A percentile compares a stretch with the other conserved stretches of the same genome.
Evolutionary conservation across 108 stramenopile species (phyloP).

Genomic region (Skeletonema grethae): DNA sequence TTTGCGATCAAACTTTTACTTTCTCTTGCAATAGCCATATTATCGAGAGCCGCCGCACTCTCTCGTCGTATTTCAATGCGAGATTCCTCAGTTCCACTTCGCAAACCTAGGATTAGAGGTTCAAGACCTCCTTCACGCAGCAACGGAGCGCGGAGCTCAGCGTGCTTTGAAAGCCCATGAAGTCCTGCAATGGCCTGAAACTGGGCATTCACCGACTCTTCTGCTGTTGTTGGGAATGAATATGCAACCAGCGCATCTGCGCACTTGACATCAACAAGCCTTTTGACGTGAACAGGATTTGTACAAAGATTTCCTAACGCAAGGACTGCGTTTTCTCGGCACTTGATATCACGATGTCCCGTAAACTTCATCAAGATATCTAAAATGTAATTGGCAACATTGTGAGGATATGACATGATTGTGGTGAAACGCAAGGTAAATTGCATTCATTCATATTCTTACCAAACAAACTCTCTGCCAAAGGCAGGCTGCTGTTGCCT

Average conservation of each 20-base stretch:
- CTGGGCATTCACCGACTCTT: slow-evolving; percentile 71
- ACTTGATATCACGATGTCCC: slow-evolving; percentile 74
- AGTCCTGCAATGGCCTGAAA: slow-evolving; percentile 90
- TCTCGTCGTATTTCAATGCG: slow-evolving; percentile 53
- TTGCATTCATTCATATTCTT: slow-evolving; percentile 12
- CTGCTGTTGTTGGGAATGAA: slow-evolving; percentile 69
- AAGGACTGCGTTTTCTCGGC: slow-evolving; percentile 79
- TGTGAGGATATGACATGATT: slow-evolving; percentile 8
- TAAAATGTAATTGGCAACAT: background rate
- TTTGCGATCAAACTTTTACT: slow-evolving; percentile 84
- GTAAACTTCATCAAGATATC: slow-evolving; percentile 68
- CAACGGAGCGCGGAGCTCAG: slow-evolving; percentile 61
- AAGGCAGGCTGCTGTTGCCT: slow-evolving; percentile 53
- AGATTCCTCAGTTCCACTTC: slow-evolving; percentile 21
- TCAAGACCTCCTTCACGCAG: slow-evolving; percentile 79
- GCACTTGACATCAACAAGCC: slow-evolving; percentile 55
- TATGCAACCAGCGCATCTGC: slow-evolving; percentile 71
- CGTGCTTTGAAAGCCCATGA: slow-evolving; percentile 72
- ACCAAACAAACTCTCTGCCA: slow-evolving; percentile 51
- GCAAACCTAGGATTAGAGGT: slow-evolving; percentile 71
- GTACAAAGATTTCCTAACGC: slow-evolving; percentile 82
- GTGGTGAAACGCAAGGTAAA: background rate
- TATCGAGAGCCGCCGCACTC: slow-evolving; percentile 71
- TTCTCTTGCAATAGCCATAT: slow-evolving; percentile 75
- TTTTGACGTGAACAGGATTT: slow-evolving; percentile 60